Percentiles rank a stretch among this genome's conserved stretches.
These are phyloP conservation scores for Tetragonia tetragonoides DNA, from an alignment of 148 eudicot species.

Conservation along the genomic window DNA sequence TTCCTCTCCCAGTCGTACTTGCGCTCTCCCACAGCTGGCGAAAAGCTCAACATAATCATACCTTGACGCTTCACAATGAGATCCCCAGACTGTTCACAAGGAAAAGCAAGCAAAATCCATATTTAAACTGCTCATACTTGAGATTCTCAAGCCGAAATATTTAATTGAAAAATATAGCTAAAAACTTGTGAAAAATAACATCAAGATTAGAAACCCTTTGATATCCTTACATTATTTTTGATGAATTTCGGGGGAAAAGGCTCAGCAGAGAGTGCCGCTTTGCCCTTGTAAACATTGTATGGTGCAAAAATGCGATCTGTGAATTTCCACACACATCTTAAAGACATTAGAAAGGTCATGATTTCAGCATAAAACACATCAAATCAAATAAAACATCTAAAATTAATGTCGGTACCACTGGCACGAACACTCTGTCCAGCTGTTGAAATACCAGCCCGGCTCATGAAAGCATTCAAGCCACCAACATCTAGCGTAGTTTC, in stretches of 20 bases:
- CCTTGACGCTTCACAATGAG: slow-evolving; percentile 71
- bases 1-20: slow-evolving; percentile 92
- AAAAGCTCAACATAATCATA: slow-evolving; percentile 58
- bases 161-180: not conserved
- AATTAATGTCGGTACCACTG: slow-evolving; percentile 35
- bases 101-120: slow-evolving; percentile 14
- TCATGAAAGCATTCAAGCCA: slow-evolving; percentile 22
- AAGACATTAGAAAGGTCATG: slow-evolving; percentile 6
- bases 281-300: slow-evolving; percentile 78
- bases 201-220: not conserved
- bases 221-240: slow-evolving; percentile 52
- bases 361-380: not conserved
- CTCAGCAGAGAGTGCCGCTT: slow-evolving; percentile 69
- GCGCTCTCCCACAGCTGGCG: slow-evolving; percentile 85
- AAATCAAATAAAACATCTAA: not conserved
- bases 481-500: slow-evolving; percentile 15
- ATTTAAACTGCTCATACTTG: not conserved
- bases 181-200: not conserved
- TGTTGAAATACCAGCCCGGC: slow-evolving; percentile 51
- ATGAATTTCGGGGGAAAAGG: slow-evolving; percentile 67
- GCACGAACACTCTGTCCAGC: slow-evolving; percentile 31
- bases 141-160: not conserved
- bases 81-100: slow-evolving; percentile 55
- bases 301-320: slow-evolving; percentile 48
- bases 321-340: slow-evolving; percentile 26